A percentile compares a stretch with the other conserved stretches of the same genome.
phyloP scores from a whole-genome alignment of 1,284 basidiomycete species.

The Ceratobasidium sp. region DNA sequence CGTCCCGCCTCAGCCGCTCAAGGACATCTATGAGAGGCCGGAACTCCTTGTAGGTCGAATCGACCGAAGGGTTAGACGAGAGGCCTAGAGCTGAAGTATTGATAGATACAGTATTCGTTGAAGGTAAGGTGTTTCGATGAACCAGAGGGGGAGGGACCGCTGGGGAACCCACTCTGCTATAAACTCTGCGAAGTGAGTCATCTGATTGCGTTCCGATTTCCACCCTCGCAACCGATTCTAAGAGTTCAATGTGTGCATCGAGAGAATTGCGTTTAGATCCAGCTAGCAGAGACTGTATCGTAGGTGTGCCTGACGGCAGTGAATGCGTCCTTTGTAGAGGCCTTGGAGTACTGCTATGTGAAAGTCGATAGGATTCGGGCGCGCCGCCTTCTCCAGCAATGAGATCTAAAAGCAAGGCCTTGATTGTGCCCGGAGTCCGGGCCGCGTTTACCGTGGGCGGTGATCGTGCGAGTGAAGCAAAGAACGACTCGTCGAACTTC shows the following conservation, averaged over 20 bases:
- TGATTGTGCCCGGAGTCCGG: conserved; percentile 22
- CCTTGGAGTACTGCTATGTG: conserved; percentile 13
- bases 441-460: background rate
- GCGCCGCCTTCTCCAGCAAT: background rate
- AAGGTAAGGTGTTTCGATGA: conserved; percentile 1
- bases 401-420: conserved; percentile 6
- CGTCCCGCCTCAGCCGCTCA: conserved; percentile 1
- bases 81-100: background rate
- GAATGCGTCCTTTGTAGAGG: conserved; percentile 16
- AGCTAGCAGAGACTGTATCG: conserved; percentile 25
- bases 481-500: conserved; percentile 23
- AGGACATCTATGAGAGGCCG: conserved; percentile 5
- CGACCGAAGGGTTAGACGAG: background rate
- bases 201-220: background rate
- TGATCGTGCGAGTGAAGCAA: conserved; percentile 18
- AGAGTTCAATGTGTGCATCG: background rate
- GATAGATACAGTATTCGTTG: background rate
- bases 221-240: background rate
- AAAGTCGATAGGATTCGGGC: background rate
- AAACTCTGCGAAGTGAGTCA: background rate
- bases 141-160: background rate
- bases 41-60: conserved; percentile 15
- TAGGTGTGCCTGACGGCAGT: background rate
- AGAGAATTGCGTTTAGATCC: background rate
- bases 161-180: conserved; percentile 19